Evolutionary conservation across 83 land plant genomes (phyloP), one percentile per base, ranked within the genome.

Genomic region (Diphasiastrum complanatum): DNA sequence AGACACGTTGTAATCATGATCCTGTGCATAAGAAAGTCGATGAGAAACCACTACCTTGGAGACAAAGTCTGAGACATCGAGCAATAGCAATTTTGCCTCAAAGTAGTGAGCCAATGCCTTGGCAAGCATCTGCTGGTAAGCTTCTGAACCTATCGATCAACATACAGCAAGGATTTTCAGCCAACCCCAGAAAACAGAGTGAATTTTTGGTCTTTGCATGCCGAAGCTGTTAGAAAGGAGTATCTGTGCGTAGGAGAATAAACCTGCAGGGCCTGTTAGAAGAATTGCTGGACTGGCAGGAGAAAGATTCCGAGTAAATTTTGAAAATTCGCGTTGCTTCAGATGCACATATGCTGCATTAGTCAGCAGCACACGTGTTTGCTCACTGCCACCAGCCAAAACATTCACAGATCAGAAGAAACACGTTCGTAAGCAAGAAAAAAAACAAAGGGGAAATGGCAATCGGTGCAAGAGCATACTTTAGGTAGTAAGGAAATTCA

Each of bases 211-310:
- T n/a, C n/a, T n/a, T n/a, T n/a, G n/a, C n/a, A n/a, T n/a, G n/a
- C n/a, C n/a, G n/a, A n/a, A n/a, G n/a, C n/a, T n/a, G n/a, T n/a
- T n/a, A n/a, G n/a, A n/a, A n/a, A n/a, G n/a, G n/a, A n/a, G n/a
- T n/a, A n/a, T n/a, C n/a, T n/a, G n/a, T n/a, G n/a, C n/a, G n/a
- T n/a, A n/a, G n/a, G n/a, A n/a, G n/a, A n/a, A n/a, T n/a, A n/a
- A n/a, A 89, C 96, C 96, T 60, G 85, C 82, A 55, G 91, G 86
- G 0, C 93, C 93, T 30, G 84, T 80, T 4, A 90, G 84, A 46
- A 90, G 67, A 49, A 90, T 83, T n/a, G 89, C 73, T 25, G 75
- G 80, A 74, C 96, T 90, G 27, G 89, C 96, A 23, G 93, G 92
- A 5, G 89, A 73, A 5, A 90, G 82, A 58, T 90, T 86, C 30